Base-by-base conservation (phyloP, 2,329 filamentous ascomycete species). In the Byssothecium circinans region DNA sequence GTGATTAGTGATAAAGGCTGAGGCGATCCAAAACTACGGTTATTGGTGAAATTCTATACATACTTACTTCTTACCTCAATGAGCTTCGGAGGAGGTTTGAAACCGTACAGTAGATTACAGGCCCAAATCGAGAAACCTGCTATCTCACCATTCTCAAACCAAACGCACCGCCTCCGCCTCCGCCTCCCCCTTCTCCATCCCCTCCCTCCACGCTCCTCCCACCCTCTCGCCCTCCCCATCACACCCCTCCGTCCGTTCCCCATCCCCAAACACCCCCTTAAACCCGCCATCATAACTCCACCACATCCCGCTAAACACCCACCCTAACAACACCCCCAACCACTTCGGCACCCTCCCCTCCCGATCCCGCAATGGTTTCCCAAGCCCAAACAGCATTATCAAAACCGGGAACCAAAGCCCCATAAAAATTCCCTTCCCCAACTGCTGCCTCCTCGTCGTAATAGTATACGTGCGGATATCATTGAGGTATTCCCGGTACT, bases 201-300 rank as follows among this genome's bases (percentile, higher is more conserved):
- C 23, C 23, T n/a, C n/a, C n/a, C n/a, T n/a, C n/a, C n/a, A n/a
- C 23, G 23, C 23, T 25, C 23, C 23, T 25, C n/a, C n/a, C 23
- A 25, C n/a, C 20, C 22, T 39, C 36, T n/a, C n/a, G n/a, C 20
- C 36, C 40, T 27, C 22, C 8, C 36, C 41, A 18, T 25, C 41
- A 14, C 18, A 60, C 7, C 59, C 64, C 29, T 63, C 52, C 0
- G 81, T 84, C 58, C 82, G 81, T 77, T 97, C 92, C 0, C 94
- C 94, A 64, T 97, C 88, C 0, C 92, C 92, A 76, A 95, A 96
- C 0, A 86, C 33, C 1, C 71, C 74, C 68, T 83, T 85, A 56
- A 87, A 86, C 15, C 82, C 64, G 0, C 42, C 50, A 71, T 90
- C 87, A 71, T 91, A 89, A 38, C 72, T 78, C 37, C 57, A 61